Evolutionary conservation across 176 grass and related monocot genomes (phyloP).

Genomic region (Triticum dicoccoides): DNA sequence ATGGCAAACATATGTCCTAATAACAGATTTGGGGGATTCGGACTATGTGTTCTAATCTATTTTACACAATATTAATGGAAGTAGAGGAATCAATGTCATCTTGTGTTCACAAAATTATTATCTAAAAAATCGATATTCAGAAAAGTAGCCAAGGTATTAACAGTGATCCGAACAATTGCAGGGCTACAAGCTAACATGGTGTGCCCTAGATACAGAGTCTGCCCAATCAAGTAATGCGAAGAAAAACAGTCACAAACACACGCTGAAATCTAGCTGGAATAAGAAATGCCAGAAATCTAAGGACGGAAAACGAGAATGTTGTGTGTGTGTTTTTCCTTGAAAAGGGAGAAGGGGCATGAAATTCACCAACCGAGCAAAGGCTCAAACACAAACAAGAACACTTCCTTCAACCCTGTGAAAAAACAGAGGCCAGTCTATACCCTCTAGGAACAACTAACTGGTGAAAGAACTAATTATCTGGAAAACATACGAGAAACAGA

Average conservation of each 20-base stretch:
- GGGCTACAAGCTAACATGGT: background rate
- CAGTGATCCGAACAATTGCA: background rate
- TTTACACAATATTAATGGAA: background rate
- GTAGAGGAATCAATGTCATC: background rate
- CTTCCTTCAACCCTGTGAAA: too few species aligned
- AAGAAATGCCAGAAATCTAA: background rate
- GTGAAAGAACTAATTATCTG: too few species aligned
- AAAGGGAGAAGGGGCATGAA: background rate
- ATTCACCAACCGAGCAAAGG: background rate
- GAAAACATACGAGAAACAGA: too few species aligned
- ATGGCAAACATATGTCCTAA: background rate
- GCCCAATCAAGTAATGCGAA: background rate
- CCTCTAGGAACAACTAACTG: too few species aligned
- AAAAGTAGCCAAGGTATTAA: background rate
- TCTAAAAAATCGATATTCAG: background rate
- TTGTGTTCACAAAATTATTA: background rate
- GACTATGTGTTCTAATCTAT: background rate
- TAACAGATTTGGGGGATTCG: background rate
- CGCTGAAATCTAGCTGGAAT: background rate
- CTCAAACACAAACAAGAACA: too few species aligned
- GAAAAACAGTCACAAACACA: background rate
- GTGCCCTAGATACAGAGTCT: background rate
- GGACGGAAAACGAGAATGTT: too few species aligned
- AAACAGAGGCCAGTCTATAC: too few species aligned
- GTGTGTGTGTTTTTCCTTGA: too few species aligned